These are phyloP conservation scores for Entonaema liquescens DNA, from an alignment of 495 filamentous ascomycete species.

Conservation along the genomic window DNA sequence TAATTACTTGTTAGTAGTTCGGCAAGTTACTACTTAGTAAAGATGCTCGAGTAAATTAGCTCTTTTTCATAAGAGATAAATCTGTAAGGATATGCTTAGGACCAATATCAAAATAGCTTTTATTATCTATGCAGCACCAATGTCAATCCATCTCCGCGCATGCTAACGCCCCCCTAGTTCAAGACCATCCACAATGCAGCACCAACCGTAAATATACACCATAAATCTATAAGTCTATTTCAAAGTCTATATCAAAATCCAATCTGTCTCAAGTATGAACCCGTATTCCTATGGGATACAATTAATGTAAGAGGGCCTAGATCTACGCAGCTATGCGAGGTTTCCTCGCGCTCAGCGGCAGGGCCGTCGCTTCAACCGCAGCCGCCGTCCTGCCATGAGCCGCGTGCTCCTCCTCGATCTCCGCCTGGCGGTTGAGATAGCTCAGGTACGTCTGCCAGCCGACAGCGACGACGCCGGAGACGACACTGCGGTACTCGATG, in stretches of 20 bases:
- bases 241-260: background rate
- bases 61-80: too few relatives aligned
- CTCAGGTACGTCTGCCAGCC: conserved; percentile 93
- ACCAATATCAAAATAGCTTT: background rate
- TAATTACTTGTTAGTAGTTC: too few relatives aligned
- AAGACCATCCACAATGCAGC: background rate
- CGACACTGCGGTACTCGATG: conserved; percentile 78
- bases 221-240: background rate
- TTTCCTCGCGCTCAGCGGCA: conserved; percentile 16
- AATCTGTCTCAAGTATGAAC: background rate
- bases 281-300: background rate
- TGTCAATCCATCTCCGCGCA: background rate
- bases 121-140: background rate
- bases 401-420: conserved; percentile 52
- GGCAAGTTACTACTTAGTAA: too few relatives aligned
- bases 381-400: conserved; percentile 18
- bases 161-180: background rate
- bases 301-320: background rate
- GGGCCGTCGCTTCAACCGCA: background rate
- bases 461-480: conserved; percentile 79
- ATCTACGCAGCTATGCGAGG: conserved; percentile 17
- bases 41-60: too few relatives aligned
- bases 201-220: background rate
- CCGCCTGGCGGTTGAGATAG: conserved; percentile 79
- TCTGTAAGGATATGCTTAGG: too few relatives aligned